Percentiles rank a stretch among this genome's conserved stretches.
Conservation (phyloP, 345 rosid species). For the Boechera retrofracta region DNA sequence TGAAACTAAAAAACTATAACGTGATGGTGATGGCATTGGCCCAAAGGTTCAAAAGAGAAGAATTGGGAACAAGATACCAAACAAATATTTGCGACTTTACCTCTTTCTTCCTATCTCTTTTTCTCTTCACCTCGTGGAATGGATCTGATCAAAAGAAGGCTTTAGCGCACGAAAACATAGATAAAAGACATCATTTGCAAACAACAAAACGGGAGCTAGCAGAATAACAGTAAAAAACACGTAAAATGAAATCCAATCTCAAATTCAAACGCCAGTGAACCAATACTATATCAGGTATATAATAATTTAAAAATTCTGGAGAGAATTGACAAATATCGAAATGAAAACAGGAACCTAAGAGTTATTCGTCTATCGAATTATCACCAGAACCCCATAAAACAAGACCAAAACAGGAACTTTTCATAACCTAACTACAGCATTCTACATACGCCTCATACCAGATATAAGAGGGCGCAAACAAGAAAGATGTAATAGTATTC, state of each 20-base stretch:
- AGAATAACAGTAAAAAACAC: neutral
- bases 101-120: conserved; percentile 20
- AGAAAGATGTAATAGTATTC: neutral
- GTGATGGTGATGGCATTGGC: neutral
- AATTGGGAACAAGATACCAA: neutral
- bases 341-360: neutral
- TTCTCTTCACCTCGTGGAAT: conserved; percentile 18
- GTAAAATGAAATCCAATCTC: neutral
- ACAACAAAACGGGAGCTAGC: neutral
- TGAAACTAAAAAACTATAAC: neutral
- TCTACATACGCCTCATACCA: neutral
- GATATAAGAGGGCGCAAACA: neutral
- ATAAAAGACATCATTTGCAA: neutral
- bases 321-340: neutral
- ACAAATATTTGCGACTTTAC: neutral
- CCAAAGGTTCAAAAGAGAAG: neutral
- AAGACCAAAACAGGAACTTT: neutral
- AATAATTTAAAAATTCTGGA: neutral
- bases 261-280: neutral
- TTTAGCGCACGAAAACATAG: conserved; percentile 1
- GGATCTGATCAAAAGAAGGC: conserved; percentile 11
- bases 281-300: neutral
- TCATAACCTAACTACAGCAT: conserved; percentile 5
- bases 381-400: neutral
- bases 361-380: neutral